A percentile compares a stretch with the other conserved stretches of the same genome.
Evolutionary conservation across 2,329 filamentous ascomycete genomes (phyloP).

Genomic region (Fonsecaea pedrosoi): DNA sequence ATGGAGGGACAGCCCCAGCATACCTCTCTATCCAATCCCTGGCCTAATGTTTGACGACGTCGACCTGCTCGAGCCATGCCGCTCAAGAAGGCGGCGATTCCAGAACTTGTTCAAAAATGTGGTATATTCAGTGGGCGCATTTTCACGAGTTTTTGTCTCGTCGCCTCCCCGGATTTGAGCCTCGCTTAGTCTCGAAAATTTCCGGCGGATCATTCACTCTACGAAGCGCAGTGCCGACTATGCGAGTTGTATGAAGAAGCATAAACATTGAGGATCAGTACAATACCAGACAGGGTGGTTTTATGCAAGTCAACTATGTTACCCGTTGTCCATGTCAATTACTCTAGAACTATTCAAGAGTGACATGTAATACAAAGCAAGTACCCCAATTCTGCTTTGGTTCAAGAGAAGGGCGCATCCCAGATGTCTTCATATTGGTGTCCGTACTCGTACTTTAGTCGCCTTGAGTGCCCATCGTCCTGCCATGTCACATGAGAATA

Average conservation of each 20-base stretch:
- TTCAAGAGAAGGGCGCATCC: no score
- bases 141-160: background rate
- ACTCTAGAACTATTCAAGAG: no score
- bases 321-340: no score
- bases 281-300: no score
- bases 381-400: no score
- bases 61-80: conserved; percentile 50
- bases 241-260: background rate
- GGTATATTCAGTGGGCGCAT: background rate
- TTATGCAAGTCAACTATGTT: no score
- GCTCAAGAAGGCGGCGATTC: background rate
- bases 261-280: background rate
- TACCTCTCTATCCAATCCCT: conserved; percentile 69
- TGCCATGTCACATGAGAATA: background rate
- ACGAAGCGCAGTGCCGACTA: conserved; percentile 1
- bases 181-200: background rate
- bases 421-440: no score
- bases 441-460: background rate
- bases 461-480: background rate
- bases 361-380: no score
- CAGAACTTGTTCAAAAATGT: background rate
- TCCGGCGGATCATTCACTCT: conserved; percentile 6
- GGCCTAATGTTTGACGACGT: conserved; percentile 57
- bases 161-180: background rate
- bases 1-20: background rate